A percentile compares a stretch with the other conserved stretches of the same genome.
Evolutionary conservation across 352 stramenopile species (phyloP).

Genomic region (Phytophthora aleatoria): DNA sequence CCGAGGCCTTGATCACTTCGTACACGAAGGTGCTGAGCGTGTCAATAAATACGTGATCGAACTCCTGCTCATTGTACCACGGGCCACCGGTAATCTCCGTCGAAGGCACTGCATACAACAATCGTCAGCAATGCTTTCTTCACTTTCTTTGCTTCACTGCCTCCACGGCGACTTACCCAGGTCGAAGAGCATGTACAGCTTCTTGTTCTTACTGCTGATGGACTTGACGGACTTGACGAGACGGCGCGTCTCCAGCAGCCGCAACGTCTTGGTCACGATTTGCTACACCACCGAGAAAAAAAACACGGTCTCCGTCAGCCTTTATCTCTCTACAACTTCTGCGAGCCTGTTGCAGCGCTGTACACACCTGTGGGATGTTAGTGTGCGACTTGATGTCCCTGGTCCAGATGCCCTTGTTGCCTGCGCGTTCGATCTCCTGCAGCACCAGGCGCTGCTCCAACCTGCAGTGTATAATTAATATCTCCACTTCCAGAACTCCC

Average conservation of each 20-base stretch:
- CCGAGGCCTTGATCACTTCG: slow-evolving; percentile 87
- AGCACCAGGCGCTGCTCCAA: slow-evolving; percentile 87
- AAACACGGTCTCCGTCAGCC: slow-evolving; percentile 6
- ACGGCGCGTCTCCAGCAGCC: slow-evolving; percentile 94
- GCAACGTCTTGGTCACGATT: slow-evolving; percentile 98
- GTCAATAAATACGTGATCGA: slow-evolving; percentile 99
- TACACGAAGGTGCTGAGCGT: slow-evolving; percentile 96
- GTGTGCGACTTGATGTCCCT: slow-evolving; percentile 98
- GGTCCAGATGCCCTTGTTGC: slow-evolving; percentile 99
- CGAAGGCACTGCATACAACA: slow-evolving; percentile 77
- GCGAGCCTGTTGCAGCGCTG: not conserved
- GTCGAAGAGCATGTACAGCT: slow-evolving; percentile 98
- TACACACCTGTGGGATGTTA: slow-evolving; percentile 92
- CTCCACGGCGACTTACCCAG: slow-evolving; percentile 53
- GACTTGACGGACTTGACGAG: slow-evolving; percentile 99
- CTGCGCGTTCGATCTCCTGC: slow-evolving; percentile 95
- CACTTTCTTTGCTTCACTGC: not conserved
- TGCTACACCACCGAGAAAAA: slow-evolving; percentile 57
- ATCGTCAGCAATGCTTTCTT: slow-evolving; percentile 1
- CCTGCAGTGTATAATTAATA: slow-evolving; percentile 41
- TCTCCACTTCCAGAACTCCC: slow-evolving; percentile 12
- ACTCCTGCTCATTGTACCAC: slow-evolving; percentile 99
- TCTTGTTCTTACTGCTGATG: slow-evolving; percentile 99
- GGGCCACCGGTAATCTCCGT: slow-evolving; percentile 99
- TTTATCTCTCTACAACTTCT: not conserved